Evolutionary conservation across 805 yeast genomes (phyloP).

Genomic region (Metschnikowia henanensis): DNA sequence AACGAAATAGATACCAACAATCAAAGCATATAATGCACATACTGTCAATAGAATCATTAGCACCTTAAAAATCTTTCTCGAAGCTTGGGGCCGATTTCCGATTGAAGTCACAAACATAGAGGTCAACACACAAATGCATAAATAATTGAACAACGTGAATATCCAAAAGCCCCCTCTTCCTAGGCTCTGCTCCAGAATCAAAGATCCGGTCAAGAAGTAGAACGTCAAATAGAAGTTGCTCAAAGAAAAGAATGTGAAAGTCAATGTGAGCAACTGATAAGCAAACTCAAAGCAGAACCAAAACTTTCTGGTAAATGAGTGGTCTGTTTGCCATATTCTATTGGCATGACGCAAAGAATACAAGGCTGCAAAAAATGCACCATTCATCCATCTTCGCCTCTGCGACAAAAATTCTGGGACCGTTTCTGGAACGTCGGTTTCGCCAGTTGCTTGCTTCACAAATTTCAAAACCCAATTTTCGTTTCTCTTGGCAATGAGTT

Average conservation of each 20-base stretch:
- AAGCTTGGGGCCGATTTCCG: conserved; percentile 98
- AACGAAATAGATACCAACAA: conserved; percentile 82
- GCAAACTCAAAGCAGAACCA: conserved; percentile 26
- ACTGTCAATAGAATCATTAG: conserved; percentile 72
- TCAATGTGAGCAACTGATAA: conserved; percentile 24
- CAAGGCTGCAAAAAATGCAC: conserved; percentile 31
- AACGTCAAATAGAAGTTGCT: conserved; percentile 30
- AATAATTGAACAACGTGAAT: conserved; percentile 83
- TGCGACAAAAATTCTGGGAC: conserved; percentile 29
- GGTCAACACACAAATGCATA: conserved; percentile 77
- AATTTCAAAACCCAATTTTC: conserved; percentile 31
- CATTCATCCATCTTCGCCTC: conserved; percentile 32
- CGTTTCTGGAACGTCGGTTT: conserved; percentile 30
- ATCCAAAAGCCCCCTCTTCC: conserved; percentile 79
- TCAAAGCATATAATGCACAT: conserved; percentile 79
- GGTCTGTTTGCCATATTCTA: conserved; percentile 28
- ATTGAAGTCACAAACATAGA: conserved; percentile 90
- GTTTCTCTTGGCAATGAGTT: conserved; percentile 26
- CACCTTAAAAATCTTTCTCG: conserved; percentile 70
- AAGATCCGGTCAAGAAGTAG: conserved; percentile 43
- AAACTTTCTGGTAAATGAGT: conserved; percentile 23
- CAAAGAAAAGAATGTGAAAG: conserved; percentile 27
- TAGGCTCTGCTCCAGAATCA: conserved; percentile 45
- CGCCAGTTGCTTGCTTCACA: conserved; percentile 32
- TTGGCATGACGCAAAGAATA: conserved; percentile 25